Percentiles rank a stretch among this genome's conserved stretches.
Conservation (phyloP, 768 basidiomycete genomes). For the Tricholoma matsutake region DNA sequence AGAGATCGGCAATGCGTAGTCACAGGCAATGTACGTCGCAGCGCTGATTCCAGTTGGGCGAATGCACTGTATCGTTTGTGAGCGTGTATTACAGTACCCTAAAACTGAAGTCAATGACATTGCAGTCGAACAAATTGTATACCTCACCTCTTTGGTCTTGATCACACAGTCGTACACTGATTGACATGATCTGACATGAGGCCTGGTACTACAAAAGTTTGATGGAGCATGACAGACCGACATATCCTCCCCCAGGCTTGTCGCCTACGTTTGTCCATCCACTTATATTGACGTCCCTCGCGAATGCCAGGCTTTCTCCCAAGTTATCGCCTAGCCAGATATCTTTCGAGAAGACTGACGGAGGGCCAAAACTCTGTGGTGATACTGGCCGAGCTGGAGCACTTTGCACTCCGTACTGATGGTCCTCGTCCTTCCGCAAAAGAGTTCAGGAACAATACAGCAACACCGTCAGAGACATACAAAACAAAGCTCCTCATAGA, state of each 20-base stretch:
- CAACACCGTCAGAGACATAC: slow-evolving; percentile 4
- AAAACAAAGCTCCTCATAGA: slow-evolving; percentile 61
- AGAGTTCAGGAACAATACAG: neutral
- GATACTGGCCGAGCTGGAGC: slow-evolving; percentile 20
- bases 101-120: slow-evolving; percentile 2
- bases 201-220: neutral
- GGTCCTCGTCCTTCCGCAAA: slow-evolving; percentile 13
- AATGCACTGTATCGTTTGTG: slow-evolving; percentile 71
- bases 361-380: slow-evolving; percentile 29
- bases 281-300: slow-evolving; percentile 59
- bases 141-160: slow-evolving; percentile 51
- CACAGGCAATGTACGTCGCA: slow-evolving; percentile 54
- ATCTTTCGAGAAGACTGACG: slow-evolving; percentile 63
- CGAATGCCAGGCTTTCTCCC: slow-evolving; percentile 52
- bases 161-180: slow-evolving; percentile 72
- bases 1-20: slow-evolving; percentile 14
- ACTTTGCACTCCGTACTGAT: slow-evolving; percentile 9
- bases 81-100: slow-evolving; percentile 62
- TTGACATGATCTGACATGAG: neutral
- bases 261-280: slow-evolving; percentile 78
- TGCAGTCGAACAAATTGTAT: neutral
- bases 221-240: slow-evolving; percentile 44
- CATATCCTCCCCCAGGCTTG: slow-evolving; percentile 57
- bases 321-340: slow-evolving; percentile 68
- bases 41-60: slow-evolving; percentile 44